A percentile compares a stretch with the other conserved stretches of the same genome.
These are phyloP conservation scores for Pseudogymnoascus pannorum DNA, from an alignment of 2,329 filamentous ascomycete genomes.

Conservation along the genomic window DNA sequence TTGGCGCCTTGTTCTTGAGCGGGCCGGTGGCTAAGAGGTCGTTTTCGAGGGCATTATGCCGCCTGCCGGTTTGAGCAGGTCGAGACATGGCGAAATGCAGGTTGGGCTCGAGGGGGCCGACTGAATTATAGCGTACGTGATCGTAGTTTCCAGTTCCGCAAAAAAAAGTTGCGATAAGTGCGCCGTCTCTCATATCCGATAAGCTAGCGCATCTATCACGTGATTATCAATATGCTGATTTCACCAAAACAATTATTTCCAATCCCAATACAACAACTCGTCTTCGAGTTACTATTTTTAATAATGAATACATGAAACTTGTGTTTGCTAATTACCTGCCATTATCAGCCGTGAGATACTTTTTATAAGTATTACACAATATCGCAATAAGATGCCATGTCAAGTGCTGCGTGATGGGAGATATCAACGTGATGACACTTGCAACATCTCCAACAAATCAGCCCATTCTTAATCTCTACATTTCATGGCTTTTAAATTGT, in stretches of 20 bases:
- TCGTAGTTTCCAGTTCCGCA: slow-evolving; percentile 2
- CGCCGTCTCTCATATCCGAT: slow-evolving; percentile 2
- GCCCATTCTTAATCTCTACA: background rate
- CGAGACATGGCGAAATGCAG: background rate
- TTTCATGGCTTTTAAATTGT: background rate
- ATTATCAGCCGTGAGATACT: too few relatives aligned
- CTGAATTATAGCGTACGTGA: background rate
- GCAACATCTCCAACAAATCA: background rate
- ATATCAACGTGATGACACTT: background rate
- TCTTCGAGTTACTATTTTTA: background rate
- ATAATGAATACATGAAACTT: background rate
- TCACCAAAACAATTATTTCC: background rate
- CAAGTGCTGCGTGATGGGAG: background rate
- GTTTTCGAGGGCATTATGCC: slow-evolving; percentile 87
- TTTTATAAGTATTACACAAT: background rate
- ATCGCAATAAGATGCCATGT: background rate
- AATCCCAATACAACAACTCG: background rate
- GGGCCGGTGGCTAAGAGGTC: slow-evolving; percentile 68
- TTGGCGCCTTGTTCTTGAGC: slow-evolving; percentile 66
- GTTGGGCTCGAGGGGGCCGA: background rate
- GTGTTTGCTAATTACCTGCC: too few relatives aligned
- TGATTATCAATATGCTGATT: background rate
- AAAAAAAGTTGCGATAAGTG: slow-evolving; percentile 10
- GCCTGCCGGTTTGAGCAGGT: slow-evolving; percentile 31
- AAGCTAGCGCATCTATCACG: background rate